Evolutionary conservation across 345 rosid species (phyloP).

Genomic region (Punica granatum): DNA sequence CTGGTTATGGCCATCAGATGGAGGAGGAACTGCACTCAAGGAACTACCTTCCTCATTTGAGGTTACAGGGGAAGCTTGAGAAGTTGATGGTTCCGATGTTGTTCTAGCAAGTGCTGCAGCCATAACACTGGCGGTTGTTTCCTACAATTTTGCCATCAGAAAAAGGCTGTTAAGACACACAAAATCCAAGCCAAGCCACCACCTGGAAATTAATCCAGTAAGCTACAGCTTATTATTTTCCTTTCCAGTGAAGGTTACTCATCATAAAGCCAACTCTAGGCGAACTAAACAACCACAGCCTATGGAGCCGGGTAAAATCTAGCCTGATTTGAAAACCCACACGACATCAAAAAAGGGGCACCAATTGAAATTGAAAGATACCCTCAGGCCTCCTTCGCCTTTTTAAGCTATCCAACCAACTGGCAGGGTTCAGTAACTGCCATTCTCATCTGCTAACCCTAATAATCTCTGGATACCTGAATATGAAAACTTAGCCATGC

Average conservation of each 20-base stretch:
- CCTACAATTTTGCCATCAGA: conserved; percentile 32
- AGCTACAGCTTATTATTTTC: background rate
- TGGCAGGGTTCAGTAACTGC: background rate
- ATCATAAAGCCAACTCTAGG: background rate
- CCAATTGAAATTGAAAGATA: background rate
- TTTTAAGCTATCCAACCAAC: background rate
- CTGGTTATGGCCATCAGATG: conserved; percentile 18
- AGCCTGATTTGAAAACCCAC: background rate
- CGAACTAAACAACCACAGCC: background rate
- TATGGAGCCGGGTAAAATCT: background rate
- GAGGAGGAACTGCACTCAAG: conserved; percentile 35
- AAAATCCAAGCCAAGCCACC: background rate
- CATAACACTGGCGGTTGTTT: conserved; percentile 65
- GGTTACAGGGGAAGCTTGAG: conserved; percentile 29
- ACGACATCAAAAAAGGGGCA: background rate
- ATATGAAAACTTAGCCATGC: conserved; percentile 80
- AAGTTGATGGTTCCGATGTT: conserved; percentile 38
- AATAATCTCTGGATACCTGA: conserved; percentile 35
- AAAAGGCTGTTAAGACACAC: background rate
- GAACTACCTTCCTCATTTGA: conserved; percentile 33
- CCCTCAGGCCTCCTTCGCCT: background rate
- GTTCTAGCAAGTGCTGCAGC: conserved; percentile 66
- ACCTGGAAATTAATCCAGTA: background rate
- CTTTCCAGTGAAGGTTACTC: background rate
- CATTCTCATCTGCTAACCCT: background rate